phyloP scores from a whole-genome alignment of 2,329 filamentous ascomycete species.

The Fusarium bulbicola region DNA sequence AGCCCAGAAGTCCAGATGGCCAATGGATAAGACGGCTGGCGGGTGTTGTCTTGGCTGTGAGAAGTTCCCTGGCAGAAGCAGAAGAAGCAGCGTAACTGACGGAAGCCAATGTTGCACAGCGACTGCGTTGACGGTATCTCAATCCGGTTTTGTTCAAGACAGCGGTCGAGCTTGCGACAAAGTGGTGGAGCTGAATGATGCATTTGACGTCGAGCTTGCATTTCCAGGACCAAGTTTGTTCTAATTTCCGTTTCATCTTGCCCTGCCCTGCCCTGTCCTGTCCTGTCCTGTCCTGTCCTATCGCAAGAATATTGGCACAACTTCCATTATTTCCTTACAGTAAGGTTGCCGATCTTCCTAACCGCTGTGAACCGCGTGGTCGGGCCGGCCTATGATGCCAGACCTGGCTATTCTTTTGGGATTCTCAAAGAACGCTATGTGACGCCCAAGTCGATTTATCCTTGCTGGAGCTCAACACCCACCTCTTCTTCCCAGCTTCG shows the following conservation, averaged over 20 bases:
- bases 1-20: not conserved
- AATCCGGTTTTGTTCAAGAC: slow-evolving; percentile 34
- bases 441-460: slow-evolving; percentile 26
- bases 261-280: not conserved
- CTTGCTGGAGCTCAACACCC: slow-evolving; percentile 30
- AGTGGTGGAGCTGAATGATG: slow-evolving; percentile 37
- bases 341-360: slow-evolving; percentile 31
- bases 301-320: slow-evolving; percentile 1
- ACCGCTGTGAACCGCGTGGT: slow-evolving; percentile 27
- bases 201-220: slow-evolving; percentile 15
- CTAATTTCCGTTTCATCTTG: slow-evolving; percentile 1
- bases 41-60: slow-evolving; percentile 4
- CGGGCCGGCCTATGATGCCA: slow-evolving; percentile 39
- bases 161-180: slow-evolving; percentile 9
- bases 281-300: not conserved
- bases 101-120: slow-evolving; percentile 27
- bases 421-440: slow-evolving; percentile 20
- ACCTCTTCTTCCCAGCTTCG: slow-evolving; percentile 5
- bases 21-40: slow-evolving; percentile 32
- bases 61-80: slow-evolving; percentile 16
- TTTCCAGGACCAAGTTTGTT: slow-evolving; percentile 25
- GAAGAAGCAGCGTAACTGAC: slow-evolving; percentile 23
- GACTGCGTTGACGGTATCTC: slow-evolving; percentile 11
- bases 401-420: slow-evolving; percentile 28
- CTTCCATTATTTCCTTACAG: slow-evolving; percentile 20